Percentiles rank a stretch among this genome's conserved stretches.
phyloP scores from a whole-genome alignment of 1,139 yeast genomes.

The Candida mesenterica region DNA sequence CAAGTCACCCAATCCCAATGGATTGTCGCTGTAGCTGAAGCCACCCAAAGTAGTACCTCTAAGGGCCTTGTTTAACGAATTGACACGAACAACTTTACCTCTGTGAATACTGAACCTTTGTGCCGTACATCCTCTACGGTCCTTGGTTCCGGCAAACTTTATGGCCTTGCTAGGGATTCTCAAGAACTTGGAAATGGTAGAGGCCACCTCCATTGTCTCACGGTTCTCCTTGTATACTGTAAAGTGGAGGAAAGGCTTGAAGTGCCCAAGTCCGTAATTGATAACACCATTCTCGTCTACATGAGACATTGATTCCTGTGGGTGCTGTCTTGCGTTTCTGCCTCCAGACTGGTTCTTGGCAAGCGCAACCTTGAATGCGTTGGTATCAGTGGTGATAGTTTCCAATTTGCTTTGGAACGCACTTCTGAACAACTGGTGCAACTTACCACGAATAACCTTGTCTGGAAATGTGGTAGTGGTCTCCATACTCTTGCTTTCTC shows the following conservation, averaged over 20 bases:
- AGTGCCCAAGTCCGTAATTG: constrained; percentile 65
- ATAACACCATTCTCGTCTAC: constrained; percentile 47
- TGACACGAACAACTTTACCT: constrained; percentile 75
- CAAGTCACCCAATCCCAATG: constrained; percentile 76
- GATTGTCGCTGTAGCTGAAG: constrained; percentile 62
- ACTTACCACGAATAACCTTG: constrained; percentile 66
- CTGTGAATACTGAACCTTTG: constrained; percentile 74
- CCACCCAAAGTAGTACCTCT: constrained; percentile 77
- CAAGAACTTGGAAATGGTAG: constrained; percentile 67
- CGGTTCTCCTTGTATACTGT: constrained; percentile 89
- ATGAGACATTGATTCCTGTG: constrained; percentile 49
- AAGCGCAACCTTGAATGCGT: constrained; percentile 60
- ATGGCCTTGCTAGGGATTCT: constrained; percentile 68
- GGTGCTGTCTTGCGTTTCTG: constrained; percentile 27
- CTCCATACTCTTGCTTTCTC: constrained; percentile 58
- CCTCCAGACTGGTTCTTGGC: constrained; percentile 29
- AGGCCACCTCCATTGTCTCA: constrained; percentile 95
- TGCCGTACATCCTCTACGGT: constrained; percentile 92
- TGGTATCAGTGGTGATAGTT: constrained; percentile 68
- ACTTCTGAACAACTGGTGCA: constrained; percentile 74
- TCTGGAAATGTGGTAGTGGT: constrained; percentile 60
- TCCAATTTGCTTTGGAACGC: constrained; percentile 77
- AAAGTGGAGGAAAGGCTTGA: constrained; percentile 69
- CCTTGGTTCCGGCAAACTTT: constrained; percentile 93
- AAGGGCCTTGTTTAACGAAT: constrained; percentile 70